Percentiles rank a stretch among this genome's conserved stretches.
Evolutionary conservation across 306 rosid species (phyloP).

Genomic region (Vicia faba): DNA sequence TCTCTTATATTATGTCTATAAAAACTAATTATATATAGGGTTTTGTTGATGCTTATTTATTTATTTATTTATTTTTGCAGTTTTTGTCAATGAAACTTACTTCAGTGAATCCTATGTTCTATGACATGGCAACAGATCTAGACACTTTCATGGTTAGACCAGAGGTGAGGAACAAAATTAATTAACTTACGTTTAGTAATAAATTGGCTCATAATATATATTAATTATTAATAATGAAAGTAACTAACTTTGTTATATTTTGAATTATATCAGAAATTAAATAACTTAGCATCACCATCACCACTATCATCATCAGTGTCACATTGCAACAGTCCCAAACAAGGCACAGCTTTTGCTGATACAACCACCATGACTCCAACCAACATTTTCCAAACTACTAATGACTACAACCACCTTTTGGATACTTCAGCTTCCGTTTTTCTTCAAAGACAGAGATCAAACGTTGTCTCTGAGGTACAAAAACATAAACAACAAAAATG

Average conservation of each 20-base stretch:
- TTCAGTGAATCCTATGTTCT: conserved; percentile 64
- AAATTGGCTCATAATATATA: no score
- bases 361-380: conserved; percentile 31
- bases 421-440: conserved; percentile 52
- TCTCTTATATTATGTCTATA: background rate
- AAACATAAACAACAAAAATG: background rate
- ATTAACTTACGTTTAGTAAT: background rate
- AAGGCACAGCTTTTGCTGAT: conserved; percentile 46
- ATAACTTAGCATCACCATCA: conserved; percentile 45
- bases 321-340: conserved; percentile 57
- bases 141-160: conserved; percentile 52
- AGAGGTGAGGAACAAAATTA: conserved; percentile 52
- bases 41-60: background rate
- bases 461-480: conserved; percentile 52
- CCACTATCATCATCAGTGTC: conserved; percentile 46
- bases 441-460: conserved; percentile 57
- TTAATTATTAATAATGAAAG: conserved; percentile 1
- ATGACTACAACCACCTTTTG: conserved; percentile 47
- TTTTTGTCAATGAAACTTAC: conserved; percentile 89
- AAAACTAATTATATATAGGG: background rate
- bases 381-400: conserved; percentile 38
- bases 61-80: conserved; percentile 38
- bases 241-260: conserved; percentile 9
- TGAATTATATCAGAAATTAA: conserved; percentile 48
- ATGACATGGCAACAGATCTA: conserved; percentile 62